Evolutionary conservation across 2,329 filamentous ascomycete species (phyloP).

Genomic region (Fusarium pseudograminearum): DNA sequence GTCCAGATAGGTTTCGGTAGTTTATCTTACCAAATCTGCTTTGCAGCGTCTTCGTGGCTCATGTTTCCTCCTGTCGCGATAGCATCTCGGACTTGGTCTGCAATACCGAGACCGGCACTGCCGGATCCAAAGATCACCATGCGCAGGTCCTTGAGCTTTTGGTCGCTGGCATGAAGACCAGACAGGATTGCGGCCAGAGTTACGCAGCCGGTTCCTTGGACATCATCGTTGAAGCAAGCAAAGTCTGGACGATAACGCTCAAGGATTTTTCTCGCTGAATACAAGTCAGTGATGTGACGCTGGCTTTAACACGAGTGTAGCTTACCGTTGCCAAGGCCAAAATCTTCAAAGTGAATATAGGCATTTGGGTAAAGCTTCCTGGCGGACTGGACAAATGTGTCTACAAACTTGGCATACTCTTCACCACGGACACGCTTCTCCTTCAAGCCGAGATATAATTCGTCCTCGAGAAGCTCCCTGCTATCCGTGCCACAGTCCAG

Average conservation of each 20-base stretch:
- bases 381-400: conserved; percentile 76
- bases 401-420: conserved; percentile 81
- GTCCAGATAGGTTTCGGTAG: neutral
- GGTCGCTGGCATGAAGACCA: conserved; percentile 75
- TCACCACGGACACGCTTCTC: conserved; percentile 75
- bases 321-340: conserved; percentile 78
- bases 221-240: conserved; percentile 91
- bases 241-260: conserved; percentile 80
- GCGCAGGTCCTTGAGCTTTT: conserved; percentile 75
- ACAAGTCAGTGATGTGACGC: neutral
- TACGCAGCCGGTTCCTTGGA: conserved; percentile 90
- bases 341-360: conserved; percentile 92
- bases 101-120: conserved; percentile 86
- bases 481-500: conserved; percentile 91
- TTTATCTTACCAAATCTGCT: conserved; percentile 77
- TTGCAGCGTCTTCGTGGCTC: conserved; percentile 77
- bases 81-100: conserved; percentile 84
- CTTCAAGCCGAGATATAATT: conserved; percentile 81
- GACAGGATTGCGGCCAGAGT: conserved; percentile 86
- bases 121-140: conserved; percentile 85
- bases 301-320: neutral
- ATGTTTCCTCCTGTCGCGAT: conserved; percentile 77
- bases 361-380: conserved; percentile 79
- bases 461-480: conserved; percentile 76
- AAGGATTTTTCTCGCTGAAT: conserved; percentile 74